Conservation (phyloP, 345 rosid species). For the Sapria himalayana region DNA sequence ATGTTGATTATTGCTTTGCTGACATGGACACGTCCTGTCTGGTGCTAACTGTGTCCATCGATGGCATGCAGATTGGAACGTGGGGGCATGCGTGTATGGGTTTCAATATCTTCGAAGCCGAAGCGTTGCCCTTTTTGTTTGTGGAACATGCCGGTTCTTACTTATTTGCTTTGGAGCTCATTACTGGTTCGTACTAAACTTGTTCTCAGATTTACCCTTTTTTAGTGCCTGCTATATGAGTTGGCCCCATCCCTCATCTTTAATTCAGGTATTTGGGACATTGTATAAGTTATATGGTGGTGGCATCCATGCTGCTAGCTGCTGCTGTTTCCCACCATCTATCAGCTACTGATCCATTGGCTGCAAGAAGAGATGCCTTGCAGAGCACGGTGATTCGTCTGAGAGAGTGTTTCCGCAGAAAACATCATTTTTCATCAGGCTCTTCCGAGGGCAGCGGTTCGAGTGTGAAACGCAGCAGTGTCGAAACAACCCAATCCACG, state of each 20-base stretch:
- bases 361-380: constrained; percentile 92
- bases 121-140: constrained; percentile 73
- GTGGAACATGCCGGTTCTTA: constrained; percentile 74
- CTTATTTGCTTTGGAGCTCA: constrained; percentile 98
- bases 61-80: constrained; percentile 69
- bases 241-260: too few relatives aligned
- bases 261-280: constrained; percentile 88
- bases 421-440: constrained; percentile 75
- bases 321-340: constrained; percentile 94
- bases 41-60: constrained; percentile 8
- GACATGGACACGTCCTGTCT: too few relatives aligned
- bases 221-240: too few relatives aligned
- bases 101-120: constrained; percentile 84
- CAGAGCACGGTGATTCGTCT: constrained; percentile 87
- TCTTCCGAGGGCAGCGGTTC: constrained; percentile 99
- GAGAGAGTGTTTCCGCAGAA: constrained; percentile 91
- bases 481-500: constrained; percentile 32
- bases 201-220: constrained; percentile 1
- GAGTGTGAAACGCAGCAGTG: constrained; percentile 76
- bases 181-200: constrained; percentile 61
- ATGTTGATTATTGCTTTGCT: too few relatives aligned
- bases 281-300: constrained; percentile 87
- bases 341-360: constrained; percentile 69
- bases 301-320: constrained; percentile 81
- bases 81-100: constrained; percentile 97